A percentile compares a stretch with the other conserved stretches of the same genome.
These are phyloP conservation scores for Fragilariopsis cylindrus DNA, from an alignment of 108 stramenopile species.

Conservation along the genomic window DNA sequence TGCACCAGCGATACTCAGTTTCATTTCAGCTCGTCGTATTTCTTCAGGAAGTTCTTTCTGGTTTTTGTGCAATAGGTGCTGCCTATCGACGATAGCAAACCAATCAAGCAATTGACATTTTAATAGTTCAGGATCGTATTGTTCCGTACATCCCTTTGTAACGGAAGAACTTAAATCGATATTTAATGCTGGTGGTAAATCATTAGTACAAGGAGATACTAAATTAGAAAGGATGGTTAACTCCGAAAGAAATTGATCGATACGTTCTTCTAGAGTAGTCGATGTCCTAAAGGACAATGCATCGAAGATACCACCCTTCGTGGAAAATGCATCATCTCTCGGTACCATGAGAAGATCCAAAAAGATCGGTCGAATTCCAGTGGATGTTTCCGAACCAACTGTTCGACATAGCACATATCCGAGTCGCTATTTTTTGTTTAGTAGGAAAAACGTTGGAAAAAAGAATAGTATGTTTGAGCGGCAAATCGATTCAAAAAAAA, in stretches of 20 bases:
- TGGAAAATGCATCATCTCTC: conserved; percentile 53
- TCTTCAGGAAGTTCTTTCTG: conserved; percentile 46
- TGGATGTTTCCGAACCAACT: conserved; percentile 62
- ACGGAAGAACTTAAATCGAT: conserved; percentile 36
- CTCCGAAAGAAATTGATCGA: conserved; percentile 26
- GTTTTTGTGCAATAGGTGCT: conserved; percentile 45
- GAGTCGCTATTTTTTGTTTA: conserved; percentile 44
- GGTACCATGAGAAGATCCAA: conserved; percentile 80
- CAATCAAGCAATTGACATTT: conserved; percentile 71
- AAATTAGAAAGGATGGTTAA: conserved; percentile 18
- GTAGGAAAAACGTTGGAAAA: background rate
- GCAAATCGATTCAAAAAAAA: background rate
- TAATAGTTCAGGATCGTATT: conserved; percentile 71
- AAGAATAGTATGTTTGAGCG: background rate
- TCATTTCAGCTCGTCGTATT: conserved; percentile 79
- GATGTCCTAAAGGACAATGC: background rate
- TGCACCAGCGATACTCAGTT: conserved; percentile 67
- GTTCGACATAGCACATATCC: conserved; percentile 69
- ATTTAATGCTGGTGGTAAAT: background rate
- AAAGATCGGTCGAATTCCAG: conserved; percentile 84
- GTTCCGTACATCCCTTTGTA: conserved; percentile 43
- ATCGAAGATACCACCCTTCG: background rate
- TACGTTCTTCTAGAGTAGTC: conserved; percentile 7
- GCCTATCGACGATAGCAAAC: conserved; percentile 73
- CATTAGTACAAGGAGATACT: conserved; percentile 18